These are phyloP conservation scores for Paragyromitra xinjiangensis DNA, from an alignment of 495 filamentous ascomycete genomes.

Conservation along the genomic window DNA sequence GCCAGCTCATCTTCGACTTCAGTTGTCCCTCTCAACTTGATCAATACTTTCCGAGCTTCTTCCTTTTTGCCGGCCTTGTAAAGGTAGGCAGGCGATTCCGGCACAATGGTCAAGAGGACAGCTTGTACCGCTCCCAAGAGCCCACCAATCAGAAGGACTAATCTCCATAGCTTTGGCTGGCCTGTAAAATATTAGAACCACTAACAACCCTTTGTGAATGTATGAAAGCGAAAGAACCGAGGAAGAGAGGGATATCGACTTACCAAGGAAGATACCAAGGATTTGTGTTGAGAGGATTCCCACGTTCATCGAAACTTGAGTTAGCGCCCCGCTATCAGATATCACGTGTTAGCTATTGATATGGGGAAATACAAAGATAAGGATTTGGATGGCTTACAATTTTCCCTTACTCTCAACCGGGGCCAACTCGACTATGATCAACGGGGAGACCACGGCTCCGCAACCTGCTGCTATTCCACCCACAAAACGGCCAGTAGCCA, in stretches of 20 bases:
- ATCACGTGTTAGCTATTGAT: neutral
- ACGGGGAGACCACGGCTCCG: conserved; percentile 90
- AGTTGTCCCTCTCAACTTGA: conserved; percentile 75
- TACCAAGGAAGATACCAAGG: conserved; percentile 85
- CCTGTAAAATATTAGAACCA: conserved; percentile 30
- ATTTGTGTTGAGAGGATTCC: conserved; percentile 86
- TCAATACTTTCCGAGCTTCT: conserved; percentile 71
- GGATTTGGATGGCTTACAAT: conserved; percentile 62
- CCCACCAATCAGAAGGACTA: conserved; percentile 79
- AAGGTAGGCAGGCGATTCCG: conserved; percentile 87
- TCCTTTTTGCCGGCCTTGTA: conserved; percentile 71
- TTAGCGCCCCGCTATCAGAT: conserved; percentile 73
- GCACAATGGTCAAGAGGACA: conserved; percentile 72
- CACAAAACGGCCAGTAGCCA: conserved; percentile 78
- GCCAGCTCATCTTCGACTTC: conserved; percentile 79
- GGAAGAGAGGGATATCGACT: conserved; percentile 37
- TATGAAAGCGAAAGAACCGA: neutral
- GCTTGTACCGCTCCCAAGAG: conserved; percentile 72
- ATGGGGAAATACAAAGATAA: neutral
- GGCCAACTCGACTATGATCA: conserved; percentile 91
- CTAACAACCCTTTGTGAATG: neutral
- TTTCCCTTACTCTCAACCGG: conserved; percentile 80
- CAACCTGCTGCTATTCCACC: conserved; percentile 86
- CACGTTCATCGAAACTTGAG: conserved; percentile 93
- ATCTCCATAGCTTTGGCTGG: conserved; percentile 74